A percentile compares a stretch with the other conserved stretches of the same genome.
phyloP scores from a whole-genome alignment of 1,139 yeast genomes.

The Candida tetrigidarum region DNA sequence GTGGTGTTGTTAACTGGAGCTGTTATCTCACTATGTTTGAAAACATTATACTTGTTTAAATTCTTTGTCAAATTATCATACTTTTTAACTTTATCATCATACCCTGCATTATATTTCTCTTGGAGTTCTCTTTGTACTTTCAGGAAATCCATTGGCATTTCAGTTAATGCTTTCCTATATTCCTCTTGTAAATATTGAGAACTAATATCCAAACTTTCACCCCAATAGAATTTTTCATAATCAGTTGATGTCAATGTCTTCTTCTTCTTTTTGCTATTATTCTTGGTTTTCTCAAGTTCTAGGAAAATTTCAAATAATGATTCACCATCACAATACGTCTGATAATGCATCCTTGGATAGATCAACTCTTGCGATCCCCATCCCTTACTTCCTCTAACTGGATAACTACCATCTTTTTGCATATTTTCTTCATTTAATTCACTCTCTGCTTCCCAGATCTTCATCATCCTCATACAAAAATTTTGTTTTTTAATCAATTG shows the following conservation, averaged over 20 bases:
- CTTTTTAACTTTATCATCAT: conserved; percentile 22
- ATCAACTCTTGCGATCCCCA: conserved; percentile 31
- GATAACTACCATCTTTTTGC: conserved; percentile 30
- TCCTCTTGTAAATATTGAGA: conserved; percentile 21
- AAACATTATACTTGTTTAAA: conserved; percentile 25
- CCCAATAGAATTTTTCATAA: conserved; percentile 26
- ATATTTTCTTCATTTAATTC: conserved; percentile 13
- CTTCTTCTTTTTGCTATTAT: background rate
- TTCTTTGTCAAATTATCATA: conserved; percentile 21
- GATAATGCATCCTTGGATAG: conserved; percentile 33
- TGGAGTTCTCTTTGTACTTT: conserved; percentile 23
- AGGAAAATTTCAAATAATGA: conserved; percentile 41
- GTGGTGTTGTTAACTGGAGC: conserved; percentile 6
- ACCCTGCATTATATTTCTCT: conserved; percentile 27
- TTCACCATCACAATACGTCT: conserved; percentile 32
- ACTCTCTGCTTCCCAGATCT: conserved; percentile 31
- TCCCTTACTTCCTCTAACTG: conserved; percentile 34
- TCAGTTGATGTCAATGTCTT: background rate
- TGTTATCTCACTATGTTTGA: conserved; percentile 41
- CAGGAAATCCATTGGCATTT: conserved; percentile 19
- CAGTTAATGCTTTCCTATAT: conserved; percentile 18
- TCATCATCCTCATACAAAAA: conserved; percentile 23
- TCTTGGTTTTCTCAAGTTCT: conserved; percentile 15
- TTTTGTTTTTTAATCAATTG: conserved; percentile 37
- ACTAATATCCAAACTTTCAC: conserved; percentile 24